Percentiles rank a stretch among this genome's conserved stretches.
phyloP scores from a whole-genome alignment of 148 eudicot species.

The Rheum nobile region DNA sequence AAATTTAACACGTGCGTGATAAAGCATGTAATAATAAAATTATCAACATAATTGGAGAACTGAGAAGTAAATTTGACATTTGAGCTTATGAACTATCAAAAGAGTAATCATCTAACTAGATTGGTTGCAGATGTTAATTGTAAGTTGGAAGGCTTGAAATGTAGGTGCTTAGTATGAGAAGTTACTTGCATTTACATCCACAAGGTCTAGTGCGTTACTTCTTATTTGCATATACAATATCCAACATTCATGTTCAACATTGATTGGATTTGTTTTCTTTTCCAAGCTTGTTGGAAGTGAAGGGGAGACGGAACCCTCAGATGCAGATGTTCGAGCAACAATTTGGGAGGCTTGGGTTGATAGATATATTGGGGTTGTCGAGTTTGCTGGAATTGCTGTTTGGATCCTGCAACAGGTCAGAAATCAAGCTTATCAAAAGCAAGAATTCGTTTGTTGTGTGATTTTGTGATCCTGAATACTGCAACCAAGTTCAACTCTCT shows the following conservation, averaged over 20 bases:
- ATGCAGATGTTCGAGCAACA: constrained; percentile 81
- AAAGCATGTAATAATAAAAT: neutral
- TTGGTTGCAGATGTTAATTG: neutral
- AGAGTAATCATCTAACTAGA: constrained; percentile 6
- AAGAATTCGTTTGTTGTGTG: neutral
- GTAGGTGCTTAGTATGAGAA: neutral
- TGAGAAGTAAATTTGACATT: constrained; percentile 6
- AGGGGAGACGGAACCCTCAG: constrained; percentile 68
- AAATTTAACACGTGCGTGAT: neutral
- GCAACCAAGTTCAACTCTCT: neutral
- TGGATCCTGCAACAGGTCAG: constrained; percentile 71
- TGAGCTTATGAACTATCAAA: neutral
- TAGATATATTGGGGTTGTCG: constrained; percentile 74
- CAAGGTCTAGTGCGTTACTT: no score
- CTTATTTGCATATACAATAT: no score
- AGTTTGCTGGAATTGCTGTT: no score
- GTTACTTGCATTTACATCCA: no score
- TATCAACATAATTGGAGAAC: neutral
- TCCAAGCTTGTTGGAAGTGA: constrained; percentile 73
- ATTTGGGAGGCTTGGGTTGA: constrained; percentile 97
- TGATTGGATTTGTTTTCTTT: neutral
- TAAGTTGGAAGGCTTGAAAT: neutral
- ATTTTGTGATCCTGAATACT: no score
- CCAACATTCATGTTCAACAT: neutral
- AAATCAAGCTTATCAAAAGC: constrained; percentile 22